Evolutionary conservation across 257 asterid species (phyloP).

Genomic region (Leonotis leonurus): DNA sequence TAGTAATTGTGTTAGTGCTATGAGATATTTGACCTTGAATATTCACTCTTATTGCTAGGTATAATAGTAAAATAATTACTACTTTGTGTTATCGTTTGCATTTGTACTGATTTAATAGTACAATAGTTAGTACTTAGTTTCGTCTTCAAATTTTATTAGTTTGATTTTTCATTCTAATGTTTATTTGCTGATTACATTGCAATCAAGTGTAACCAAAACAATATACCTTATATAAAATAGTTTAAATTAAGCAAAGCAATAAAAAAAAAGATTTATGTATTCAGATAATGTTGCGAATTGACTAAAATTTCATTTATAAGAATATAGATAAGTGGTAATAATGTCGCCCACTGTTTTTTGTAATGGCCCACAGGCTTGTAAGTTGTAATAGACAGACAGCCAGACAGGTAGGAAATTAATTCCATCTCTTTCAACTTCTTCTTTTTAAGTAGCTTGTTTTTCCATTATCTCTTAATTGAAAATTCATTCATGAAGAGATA

Average conservation of each 20-base stretch:
- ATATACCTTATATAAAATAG: no score
- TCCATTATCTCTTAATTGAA: neutral
- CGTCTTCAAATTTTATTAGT: neutral
- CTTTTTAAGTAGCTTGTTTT: neutral
- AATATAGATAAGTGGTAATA: slow-evolving; percentile 18
- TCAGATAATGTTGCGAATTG: neutral
- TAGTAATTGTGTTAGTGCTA: no score
- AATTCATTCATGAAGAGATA: neutral
- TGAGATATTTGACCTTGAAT: no score
- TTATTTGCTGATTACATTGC: neutral
- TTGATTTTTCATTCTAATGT: neutral
- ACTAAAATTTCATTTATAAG: neutral
- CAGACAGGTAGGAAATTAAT: no score
- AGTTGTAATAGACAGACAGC: no score
- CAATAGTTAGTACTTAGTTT: no score
- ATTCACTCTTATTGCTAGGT: no score
- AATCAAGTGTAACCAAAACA: neutral
- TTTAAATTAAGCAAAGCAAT: neutral
- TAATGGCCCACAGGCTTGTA: slow-evolving; percentile 27
- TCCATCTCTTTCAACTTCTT: neutral
- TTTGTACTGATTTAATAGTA: no score
- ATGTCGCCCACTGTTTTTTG: slow-evolving; percentile 35
- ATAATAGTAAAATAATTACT: no score
- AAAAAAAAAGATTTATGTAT: neutral
- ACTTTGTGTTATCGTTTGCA: no score